Evolutionary conservation across 2,329 filamentous ascomycete genomes (phyloP).

Genomic region (Pyrenophora teres): DNA sequence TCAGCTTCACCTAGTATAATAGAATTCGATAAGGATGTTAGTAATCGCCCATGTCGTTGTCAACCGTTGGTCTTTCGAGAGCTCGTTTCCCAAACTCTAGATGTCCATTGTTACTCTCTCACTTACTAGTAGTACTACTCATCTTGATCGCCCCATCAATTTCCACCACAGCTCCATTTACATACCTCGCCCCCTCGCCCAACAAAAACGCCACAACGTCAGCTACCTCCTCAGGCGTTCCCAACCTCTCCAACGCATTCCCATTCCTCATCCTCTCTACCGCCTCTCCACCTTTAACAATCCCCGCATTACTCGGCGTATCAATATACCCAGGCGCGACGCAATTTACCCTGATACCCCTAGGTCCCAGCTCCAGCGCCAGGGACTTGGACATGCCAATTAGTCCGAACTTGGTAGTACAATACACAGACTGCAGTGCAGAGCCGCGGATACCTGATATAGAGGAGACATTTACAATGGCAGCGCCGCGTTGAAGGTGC

Average conservation of each 20-base stretch:
- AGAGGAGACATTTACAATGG: constrained; percentile 38
- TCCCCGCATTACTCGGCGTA: constrained; percentile 56
- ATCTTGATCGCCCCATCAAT: constrained; percentile 53
- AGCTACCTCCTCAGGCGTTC: constrained; percentile 55
- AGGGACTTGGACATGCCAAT: constrained; percentile 43
- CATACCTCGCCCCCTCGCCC: constrained; percentile 52
- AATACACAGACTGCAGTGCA: constrained; percentile 40
- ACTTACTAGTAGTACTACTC: constrained; percentile 34
- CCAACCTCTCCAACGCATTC: constrained; percentile 52
- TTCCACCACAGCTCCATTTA: constrained; percentile 56
- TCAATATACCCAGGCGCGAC: constrained; percentile 51
- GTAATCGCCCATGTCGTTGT: too few relatives aligned
- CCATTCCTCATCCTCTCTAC: constrained; percentile 48
- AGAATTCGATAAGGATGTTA: too few relatives aligned
- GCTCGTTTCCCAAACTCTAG: too few relatives aligned
- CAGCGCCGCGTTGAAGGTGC: constrained; percentile 30
- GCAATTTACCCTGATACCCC: constrained; percentile 38
- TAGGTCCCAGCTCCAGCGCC: constrained; percentile 40
- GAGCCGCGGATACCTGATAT: constrained; percentile 34
- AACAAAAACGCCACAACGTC: constrained; percentile 58
- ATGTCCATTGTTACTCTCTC: not conserved
- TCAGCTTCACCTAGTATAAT: too few relatives aligned
- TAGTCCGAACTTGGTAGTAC: constrained; percentile 43
- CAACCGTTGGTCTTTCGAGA: too few relatives aligned
- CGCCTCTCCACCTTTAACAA: constrained; percentile 54